A percentile compares a stretch with the other conserved stretches of the same genome.
These are phyloP conservation scores for Diaporthe citri DNA, from an alignment of 2,329 filamentous ascomycete species.

Conservation along the genomic window DNA sequence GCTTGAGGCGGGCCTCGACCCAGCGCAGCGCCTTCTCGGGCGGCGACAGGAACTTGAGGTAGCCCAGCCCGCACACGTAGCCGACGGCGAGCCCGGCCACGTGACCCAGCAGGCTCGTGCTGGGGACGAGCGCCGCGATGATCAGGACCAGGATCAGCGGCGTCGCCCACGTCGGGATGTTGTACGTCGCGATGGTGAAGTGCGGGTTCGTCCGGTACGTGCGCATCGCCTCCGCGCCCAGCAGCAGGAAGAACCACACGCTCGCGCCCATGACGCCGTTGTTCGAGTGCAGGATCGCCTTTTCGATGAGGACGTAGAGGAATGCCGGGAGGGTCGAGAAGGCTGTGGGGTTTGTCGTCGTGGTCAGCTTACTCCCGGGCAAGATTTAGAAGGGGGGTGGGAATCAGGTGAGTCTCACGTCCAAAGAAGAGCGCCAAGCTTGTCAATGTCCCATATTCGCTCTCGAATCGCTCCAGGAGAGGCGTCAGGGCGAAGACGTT, in stretches of 20 bases:
- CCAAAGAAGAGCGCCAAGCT: constrained; percentile 91
- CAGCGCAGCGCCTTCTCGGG: constrained; percentile 89
- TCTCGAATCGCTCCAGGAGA: constrained; percentile 93
- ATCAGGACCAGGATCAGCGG: constrained; percentile 83
- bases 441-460: constrained; percentile 90
- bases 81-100: constrained; percentile 85
- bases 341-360: constrained; percentile 58
- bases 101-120: constrained; percentile 88
- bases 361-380: constrained; percentile 12
- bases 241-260: constrained; percentile 91
- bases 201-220: constrained; percentile 85
- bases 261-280: constrained; percentile 85
- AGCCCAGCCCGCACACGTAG: constrained; percentile 89
- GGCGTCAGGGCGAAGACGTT: constrained; percentile 86
- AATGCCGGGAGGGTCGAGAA: constrained; percentile 85
- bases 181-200: constrained; percentile 71
- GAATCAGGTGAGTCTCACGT: constrained; percentile 70
- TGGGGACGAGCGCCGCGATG: constrained; percentile 81
- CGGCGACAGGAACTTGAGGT: constrained; percentile 89
- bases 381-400: neutral
- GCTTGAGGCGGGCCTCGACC: constrained; percentile 89
- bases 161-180: constrained; percentile 93
- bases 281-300: constrained; percentile 77
- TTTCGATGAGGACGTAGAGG: constrained; percentile 84
- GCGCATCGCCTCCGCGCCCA: constrained; percentile 87